Evolutionary conservation across 345 rosid genomes (phyloP).

Genomic region (Arabis hirsuta): DNA sequence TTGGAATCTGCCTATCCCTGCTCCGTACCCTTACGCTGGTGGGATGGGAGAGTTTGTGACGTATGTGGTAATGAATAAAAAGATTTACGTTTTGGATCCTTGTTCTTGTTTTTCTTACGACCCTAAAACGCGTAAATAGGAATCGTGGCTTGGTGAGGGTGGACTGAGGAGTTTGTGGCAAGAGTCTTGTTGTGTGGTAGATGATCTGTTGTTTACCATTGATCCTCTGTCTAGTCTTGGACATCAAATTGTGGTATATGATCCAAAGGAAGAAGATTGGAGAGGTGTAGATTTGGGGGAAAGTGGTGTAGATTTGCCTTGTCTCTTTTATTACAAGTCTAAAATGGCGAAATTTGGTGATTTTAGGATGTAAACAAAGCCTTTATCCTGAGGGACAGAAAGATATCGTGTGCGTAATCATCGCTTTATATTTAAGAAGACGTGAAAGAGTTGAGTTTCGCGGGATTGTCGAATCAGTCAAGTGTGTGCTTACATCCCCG

Average conservation of each 20-base stretch:
- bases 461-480: background rate
- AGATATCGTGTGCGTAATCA: slow-evolving; percentile 1
- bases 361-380: background rate
- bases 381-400: background rate
- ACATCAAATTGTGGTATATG: background rate
- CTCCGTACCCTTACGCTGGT: background rate
- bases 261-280: background rate
- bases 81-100: background rate
- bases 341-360: background rate
- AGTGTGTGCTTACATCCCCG: background rate
- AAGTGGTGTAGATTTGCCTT: background rate
- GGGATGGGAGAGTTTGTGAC: background rate
- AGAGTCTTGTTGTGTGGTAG: background rate
- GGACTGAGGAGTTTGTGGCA: background rate
- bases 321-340: background rate
- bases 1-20: background rate
- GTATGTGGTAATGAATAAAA: background rate
- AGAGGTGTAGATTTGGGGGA: background rate
- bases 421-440: background rate
- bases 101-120: background rate
- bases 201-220: background rate
- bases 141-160: background rate
- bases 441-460: background rate
- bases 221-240: background rate
- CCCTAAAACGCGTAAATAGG: background rate